Conservation (phyloP, 371 early-diverging fungal genomes). For the Syncephalis plumigaleata region DNA sequence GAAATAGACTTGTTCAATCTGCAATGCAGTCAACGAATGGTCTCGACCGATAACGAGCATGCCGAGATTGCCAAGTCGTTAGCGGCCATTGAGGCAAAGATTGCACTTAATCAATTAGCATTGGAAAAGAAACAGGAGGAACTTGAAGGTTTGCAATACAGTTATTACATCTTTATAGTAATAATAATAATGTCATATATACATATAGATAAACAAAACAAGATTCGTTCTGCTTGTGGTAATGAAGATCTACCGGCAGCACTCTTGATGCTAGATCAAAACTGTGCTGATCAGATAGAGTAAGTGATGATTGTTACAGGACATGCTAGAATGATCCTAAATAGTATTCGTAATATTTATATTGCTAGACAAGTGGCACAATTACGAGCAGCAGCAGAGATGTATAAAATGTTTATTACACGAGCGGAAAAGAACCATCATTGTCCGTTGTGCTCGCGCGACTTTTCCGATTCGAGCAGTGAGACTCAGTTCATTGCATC, state of each 20-base stretch:
- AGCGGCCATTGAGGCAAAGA: not conserved
- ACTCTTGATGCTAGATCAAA: not conserved
- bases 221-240: conserved; percentile 1
- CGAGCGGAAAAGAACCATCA: conserved; percentile 21
- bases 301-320: not conserved
- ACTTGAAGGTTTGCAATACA: not conserved
- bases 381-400: conserved; percentile 3
- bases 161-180: not conserved
- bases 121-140: not conserved
- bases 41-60: not conserved
- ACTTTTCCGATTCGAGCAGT: conserved; percentile 18
- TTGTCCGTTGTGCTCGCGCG: conserved; percentile 59
- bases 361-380: not conserved
- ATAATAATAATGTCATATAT: not conserved
- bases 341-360: too few relatives aligned
- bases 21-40: not conserved
- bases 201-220: not conserved
- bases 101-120: not conserved
- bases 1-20: too few relatives aligned
- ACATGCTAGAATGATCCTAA: too few relatives aligned
- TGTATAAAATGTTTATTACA: conserved; percentile 36
- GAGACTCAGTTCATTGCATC: conserved; percentile 18
- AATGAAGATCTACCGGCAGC: not conserved
- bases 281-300: not conserved
- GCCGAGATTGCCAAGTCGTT: not conserved